phyloP scores from a whole-genome alignment of 1,284 basidiomycete species.

The Boletus semigastroideus region DNA sequence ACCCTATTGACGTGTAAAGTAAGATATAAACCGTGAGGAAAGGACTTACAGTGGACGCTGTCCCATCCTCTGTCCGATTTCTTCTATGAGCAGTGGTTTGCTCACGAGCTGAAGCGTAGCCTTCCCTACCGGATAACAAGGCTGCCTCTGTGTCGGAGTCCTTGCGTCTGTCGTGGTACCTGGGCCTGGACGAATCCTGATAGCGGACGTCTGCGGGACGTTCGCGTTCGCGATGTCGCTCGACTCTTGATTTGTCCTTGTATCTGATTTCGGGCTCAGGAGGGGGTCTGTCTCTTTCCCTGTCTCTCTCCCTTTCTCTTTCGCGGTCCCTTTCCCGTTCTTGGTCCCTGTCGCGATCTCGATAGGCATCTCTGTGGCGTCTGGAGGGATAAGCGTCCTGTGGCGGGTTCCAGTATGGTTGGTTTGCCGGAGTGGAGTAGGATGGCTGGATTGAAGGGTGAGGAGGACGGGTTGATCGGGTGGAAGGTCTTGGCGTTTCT shows the following conservation, averaged over 20 bases:
- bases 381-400: constrained; percentile 22
- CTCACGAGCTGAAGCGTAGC: constrained; percentile 29
- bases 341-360: constrained; percentile 27
- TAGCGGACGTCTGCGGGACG: constrained; percentile 24
- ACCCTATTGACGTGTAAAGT: constrained; percentile 22
- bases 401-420: constrained; percentile 25
- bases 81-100: constrained; percentile 27
- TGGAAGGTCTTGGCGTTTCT: constrained; percentile 22
- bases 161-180: constrained; percentile 30
- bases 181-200: constrained; percentile 24
- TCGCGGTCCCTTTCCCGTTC: constrained; percentile 23
- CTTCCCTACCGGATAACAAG: constrained; percentile 32
- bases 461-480: constrained; percentile 25
- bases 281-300: constrained; percentile 19
- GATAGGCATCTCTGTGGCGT: constrained; percentile 22
- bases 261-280: constrained; percentile 28
- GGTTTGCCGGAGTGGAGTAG: constrained; percentile 18
- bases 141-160: constrained; percentile 33
- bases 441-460: constrained; percentile 27
- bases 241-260: constrained; percentile 29
- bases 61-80: constrained; percentile 34
- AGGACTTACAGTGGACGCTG: constrained; percentile 26
- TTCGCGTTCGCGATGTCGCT: constrained; percentile 34
- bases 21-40: constrained; percentile 2
- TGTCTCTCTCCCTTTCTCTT: constrained; percentile 20